Evolutionary conservation across 192 early-diverging fungal genomes (phyloP).

Genomic region (Backusella macrospora): DNA sequence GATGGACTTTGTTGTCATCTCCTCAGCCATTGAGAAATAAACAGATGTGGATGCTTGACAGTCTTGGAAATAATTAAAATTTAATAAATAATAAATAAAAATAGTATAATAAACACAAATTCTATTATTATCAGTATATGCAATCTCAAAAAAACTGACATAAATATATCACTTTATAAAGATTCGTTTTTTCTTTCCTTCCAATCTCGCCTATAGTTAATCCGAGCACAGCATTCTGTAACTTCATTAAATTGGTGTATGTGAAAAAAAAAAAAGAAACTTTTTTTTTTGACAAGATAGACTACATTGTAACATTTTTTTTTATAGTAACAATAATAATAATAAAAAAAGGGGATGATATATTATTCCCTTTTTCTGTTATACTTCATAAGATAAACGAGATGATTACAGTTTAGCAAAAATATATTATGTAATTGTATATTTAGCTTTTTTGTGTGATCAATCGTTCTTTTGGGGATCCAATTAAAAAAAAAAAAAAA

Average conservation of each 20-base stretch:
- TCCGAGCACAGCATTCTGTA: neutral
- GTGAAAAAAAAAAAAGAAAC: neutral
- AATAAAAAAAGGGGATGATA: neutral
- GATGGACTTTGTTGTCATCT: too few relatives aligned
- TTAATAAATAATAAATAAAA: too few relatives aligned
- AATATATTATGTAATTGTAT: neutral
- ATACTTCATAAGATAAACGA: neutral
- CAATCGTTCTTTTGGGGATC: neutral
- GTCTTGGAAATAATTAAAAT: too few relatives aligned
- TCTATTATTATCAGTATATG: too few relatives aligned
- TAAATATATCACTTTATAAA: too few relatives aligned
- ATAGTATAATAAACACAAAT: too few relatives aligned
- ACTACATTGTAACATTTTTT: conserved; percentile 3
- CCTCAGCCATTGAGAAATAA: too few relatives aligned
- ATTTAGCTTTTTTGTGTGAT: neutral
- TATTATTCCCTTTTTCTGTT: neutral
- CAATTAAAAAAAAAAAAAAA: neutral
- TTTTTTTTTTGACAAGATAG: neutral
- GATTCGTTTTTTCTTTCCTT: too few relatives aligned
- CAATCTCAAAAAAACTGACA: too few relatives aligned
- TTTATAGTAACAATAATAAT: too few relatives aligned
- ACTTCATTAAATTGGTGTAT: neutral
- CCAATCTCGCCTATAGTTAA: neutral
- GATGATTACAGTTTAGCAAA: neutral
- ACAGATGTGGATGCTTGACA: too few relatives aligned